Percentiles rank a stretch among this genome's conserved stretches.
Evolutionary conservation across 768 basidiomycete genomes (phyloP).

Genomic region (Tulasnella calospora): DNA sequence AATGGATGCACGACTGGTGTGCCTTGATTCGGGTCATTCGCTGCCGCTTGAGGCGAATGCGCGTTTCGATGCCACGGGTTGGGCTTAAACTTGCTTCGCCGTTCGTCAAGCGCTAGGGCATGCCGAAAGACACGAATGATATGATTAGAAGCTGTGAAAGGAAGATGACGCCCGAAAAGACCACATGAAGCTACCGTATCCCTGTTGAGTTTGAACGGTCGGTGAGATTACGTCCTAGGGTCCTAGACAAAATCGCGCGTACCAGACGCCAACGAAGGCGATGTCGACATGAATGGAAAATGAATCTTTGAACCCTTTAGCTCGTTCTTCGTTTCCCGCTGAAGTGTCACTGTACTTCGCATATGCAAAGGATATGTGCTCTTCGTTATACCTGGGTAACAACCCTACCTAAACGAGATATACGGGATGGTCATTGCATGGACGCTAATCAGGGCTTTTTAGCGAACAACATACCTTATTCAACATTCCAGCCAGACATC

Average conservation of each 20-base stretch:
- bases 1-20: background rate
- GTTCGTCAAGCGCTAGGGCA: conserved; percentile 23
- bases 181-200: conserved; percentile 10
- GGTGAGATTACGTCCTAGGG: no score
- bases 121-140: conserved; percentile 18
- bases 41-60: background rate
- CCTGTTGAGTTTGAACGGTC: background rate
- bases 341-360: background rate
- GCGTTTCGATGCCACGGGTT: conserved; percentile 31
- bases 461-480: conserved; percentile 16
- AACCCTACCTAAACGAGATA: conserved; percentile 16
- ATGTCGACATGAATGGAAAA: conserved; percentile 17
- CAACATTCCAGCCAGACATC: conserved; percentile 27
- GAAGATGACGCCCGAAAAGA: conserved; percentile 8
- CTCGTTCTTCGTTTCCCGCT: background rate
- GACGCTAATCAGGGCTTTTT: background rate
- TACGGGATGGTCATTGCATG: background rate
- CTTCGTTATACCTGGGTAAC: conserved; percentile 28
- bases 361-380: conserved; percentile 28
- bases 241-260: background rate
- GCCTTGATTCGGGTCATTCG: conserved; percentile 1
- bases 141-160: conserved; percentile 17
- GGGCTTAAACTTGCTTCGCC: conserved; percentile 3
- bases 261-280: conserved; percentile 28
- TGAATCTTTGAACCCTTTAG: conserved; percentile 15